These are phyloP conservation scores for Baeospora myosura DNA, from an alignment of 1,284 basidiomycete genomes.

Conservation along the genomic window DNA sequence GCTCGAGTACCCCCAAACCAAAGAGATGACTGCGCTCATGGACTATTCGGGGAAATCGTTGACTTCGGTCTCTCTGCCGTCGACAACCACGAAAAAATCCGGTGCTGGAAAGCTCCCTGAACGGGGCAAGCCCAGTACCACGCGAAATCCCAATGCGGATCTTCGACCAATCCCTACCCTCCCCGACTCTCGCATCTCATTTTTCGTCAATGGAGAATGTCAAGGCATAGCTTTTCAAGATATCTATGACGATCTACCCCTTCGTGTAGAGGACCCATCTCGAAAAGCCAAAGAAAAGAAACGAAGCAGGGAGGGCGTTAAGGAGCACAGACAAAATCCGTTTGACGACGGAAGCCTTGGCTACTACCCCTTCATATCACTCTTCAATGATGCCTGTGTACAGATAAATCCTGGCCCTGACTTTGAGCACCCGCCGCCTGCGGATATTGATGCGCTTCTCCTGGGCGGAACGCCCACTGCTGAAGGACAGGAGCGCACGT, in stretches of 20 bases:
- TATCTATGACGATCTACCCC: constrained; percentile 85
- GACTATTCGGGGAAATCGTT: constrained; percentile 59
- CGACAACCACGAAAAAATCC: constrained; percentile 53
- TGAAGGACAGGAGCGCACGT: constrained; percentile 38
- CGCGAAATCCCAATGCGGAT: constrained; percentile 24
- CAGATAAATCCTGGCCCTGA: constrained; percentile 82
- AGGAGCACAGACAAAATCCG: constrained; percentile 73
- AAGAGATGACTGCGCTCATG: constrained; percentile 89
- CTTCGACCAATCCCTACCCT: constrained; percentile 71
- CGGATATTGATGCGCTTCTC: constrained; percentile 62
- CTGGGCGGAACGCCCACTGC: constrained; percentile 22
- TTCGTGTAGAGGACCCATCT: constrained; percentile 54
- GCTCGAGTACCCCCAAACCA: constrained; percentile 83
- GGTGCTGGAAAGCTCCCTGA: constrained; percentile 49
- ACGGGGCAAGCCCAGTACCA: constrained; percentile 27
- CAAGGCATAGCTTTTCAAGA: constrained; percentile 85
- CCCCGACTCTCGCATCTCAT: constrained; percentile 71
- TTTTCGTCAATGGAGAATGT: constrained; percentile 88
- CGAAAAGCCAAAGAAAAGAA: constrained; percentile 48
- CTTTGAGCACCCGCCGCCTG: constrained; percentile 74
- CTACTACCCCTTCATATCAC: constrained; percentile 91
- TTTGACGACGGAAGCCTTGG: constrained; percentile 94
- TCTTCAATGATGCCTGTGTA: constrained; percentile 87
- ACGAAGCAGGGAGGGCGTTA: constrained; percentile 55
- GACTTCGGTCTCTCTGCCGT: constrained; percentile 49